Base-by-base conservation (phyloP, 768 basidiomycete genomes). In the Termitomyces sp. region DNA sequence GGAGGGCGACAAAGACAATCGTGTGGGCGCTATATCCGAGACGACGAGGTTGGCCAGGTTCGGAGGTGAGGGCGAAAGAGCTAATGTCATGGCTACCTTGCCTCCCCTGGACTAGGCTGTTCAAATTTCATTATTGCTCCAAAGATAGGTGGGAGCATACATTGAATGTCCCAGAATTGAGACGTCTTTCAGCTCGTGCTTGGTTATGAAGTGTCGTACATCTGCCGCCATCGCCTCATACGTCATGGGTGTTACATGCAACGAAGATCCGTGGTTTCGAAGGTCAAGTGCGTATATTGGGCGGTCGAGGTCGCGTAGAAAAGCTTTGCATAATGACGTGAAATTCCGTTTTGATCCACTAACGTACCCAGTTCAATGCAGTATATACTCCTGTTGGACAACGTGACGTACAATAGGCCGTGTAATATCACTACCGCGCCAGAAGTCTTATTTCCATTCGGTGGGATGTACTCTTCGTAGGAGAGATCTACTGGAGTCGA, bases 271-370 rank as follows among this genome's bases (percentile, higher is more conserved):
- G 60, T 94, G 93, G 65, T 95, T 95, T 18, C 93, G 79, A 27
- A 95, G 78, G 70, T 95, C 68, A n/a, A 94, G 70, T 7, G 85
- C 74, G 64, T 92, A 93, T 13, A 95, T 78, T 2, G 88, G 86
- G 55, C 83, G 76, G 5, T 77, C 71, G 3, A 91, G 71, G 26
- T 83, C 81, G 37, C 77, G 73, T 22, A 78, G 70, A 64, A 94
- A 87, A 0, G 83, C 81, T 65, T 89, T 91, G 5, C 87, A 82
- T 10, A 94, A 77, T 0, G 89, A 88, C 6, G 83, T 73, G 87
- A 91, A 95, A 68, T 93, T 95, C 59, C 91, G 83, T 68, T 93
- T 93, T 39, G 87, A 91, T 0, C 91, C 92, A 59, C 89, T 93
- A 62, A 27, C 9, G 37, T 32, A 27, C 16, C 14, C 20, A 14